Evolutionary conservation across 164 flowering plant genomes (phyloP), one percentile per base, ranked within the genome.

Genomic region (Akebia trifoliata): DNA sequence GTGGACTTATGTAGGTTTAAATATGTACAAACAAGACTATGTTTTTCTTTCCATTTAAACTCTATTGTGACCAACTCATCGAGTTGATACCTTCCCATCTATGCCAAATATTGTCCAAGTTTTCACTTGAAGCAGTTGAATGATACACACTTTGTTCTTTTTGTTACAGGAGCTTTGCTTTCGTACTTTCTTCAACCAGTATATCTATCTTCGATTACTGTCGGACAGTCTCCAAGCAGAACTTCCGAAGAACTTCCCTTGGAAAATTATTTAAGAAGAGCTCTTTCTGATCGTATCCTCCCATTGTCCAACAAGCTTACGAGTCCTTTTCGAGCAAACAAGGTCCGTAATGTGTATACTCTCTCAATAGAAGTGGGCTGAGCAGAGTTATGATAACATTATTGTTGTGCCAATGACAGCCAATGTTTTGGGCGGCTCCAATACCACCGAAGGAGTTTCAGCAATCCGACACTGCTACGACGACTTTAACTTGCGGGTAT

Each of bases 401-500:
- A 10, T 28, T 53, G 6, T 56, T 17, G 55, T 66, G 30, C 60
- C 31, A 25, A 56, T 74, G 21, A 50, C 86, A 94, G 99, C 91
- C 93, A 54, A 57, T 64, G 5, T 70, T 85, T 61, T 78, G 48
- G 54, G 76, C 71, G 48, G 97, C 90, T 31, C 83, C 95, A 56
- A 39, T 75, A 49, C 93, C 95, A 52, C 90, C 88, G 12, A 63
- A 51, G 69, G 95, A 79, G 67, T 94, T 94, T 75, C 97, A 78
- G 68, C 95, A 83, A 54, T 77, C 74, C 39, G 84, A 76, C 54
- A 72, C 82, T 57, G 90, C 91, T 56, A 35, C 29, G 17, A 54
- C 72, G 35, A 90, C 82, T 51, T 60, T 88, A 61, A 94, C 95
- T 55, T 94, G 99, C 77, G 96, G 97, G 96, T 88, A 76, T 28